These are phyloP conservation scores for Golubevia sp. DNA, from an alignment of 1,284 basidiomycete genomes.

Conservation along the genomic window DNA sequence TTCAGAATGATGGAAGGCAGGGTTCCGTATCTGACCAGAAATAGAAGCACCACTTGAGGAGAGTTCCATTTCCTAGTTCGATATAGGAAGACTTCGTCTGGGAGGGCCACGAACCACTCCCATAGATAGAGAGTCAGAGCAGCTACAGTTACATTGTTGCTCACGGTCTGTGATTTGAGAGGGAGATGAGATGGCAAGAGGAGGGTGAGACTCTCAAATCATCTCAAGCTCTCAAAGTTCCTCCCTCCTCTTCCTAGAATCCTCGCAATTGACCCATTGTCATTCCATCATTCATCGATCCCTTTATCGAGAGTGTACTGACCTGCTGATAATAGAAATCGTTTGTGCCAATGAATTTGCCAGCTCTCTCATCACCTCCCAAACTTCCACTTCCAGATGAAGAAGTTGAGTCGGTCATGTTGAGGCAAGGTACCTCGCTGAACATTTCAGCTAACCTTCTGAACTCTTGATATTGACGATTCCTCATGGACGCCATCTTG, in stretches of 20 bases:
- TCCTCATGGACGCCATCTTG: no score
- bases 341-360: background rate
- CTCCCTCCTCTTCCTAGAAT: background rate
- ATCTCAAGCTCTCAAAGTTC: no score
- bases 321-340: background rate
- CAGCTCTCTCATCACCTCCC: background rate
- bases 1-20: slow-evolving; percentile 22
- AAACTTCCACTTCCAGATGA: background rate
- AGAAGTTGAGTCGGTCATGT: background rate
- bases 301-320: no score
- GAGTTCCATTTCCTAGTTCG: slow-evolving; percentile 16
- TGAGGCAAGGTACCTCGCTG: background rate
- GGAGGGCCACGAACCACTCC: slow-evolving; percentile 18
- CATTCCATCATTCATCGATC: no score
- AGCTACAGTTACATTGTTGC: slow-evolving; percentile 18
- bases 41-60: slow-evolving; percentile 32
- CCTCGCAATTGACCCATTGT: background rate
- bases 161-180: background rate
- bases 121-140: slow-evolving; percentile 23
- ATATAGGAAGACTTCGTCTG: slow-evolving; percentile 18
- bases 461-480: background rate
- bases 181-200: no score
- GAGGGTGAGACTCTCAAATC: no score
- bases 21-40: slow-evolving; percentile 30
- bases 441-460: background rate